These are phyloP conservation scores for Trametes cinnabarina DNA, from an alignment of 768 basidiomycete species.

Conservation along the genomic window DNA sequence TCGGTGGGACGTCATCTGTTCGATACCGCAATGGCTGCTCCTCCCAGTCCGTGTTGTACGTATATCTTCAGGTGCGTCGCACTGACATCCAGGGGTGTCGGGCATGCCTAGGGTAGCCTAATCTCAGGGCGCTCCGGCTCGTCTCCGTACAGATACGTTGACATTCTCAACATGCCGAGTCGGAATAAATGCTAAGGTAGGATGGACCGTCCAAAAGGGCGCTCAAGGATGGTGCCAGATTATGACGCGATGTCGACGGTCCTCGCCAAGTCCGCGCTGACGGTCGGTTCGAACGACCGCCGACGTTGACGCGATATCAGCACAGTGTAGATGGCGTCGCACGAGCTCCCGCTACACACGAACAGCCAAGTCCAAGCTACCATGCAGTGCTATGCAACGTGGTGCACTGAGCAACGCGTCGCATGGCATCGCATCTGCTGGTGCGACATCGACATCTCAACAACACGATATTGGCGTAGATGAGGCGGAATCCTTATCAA, in stretches of 20 bases:
- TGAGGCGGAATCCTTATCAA: neutral
- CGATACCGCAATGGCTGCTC: neutral
- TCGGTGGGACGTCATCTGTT: neutral
- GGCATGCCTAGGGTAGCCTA: no score
- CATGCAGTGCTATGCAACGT: neutral
- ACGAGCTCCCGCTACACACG: neutral
- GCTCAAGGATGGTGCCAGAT: no score
- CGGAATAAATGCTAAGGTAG: no score
- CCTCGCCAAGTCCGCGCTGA: neutral
- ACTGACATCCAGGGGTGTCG: no score
- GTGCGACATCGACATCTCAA: constrained; percentile 1
- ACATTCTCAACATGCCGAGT: no score
- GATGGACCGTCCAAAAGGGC: no score
- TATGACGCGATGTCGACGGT: neutral
- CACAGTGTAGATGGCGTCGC: neutral
- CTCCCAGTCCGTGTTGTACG: no score
- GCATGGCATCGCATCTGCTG: constrained; percentile 4
- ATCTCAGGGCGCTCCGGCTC: no score
- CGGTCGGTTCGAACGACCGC: neutral
- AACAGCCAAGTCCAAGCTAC: neutral
- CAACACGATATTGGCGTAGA: neutral
- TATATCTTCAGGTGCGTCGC: no score
- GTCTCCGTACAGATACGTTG: no score
- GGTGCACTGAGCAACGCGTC: neutral
- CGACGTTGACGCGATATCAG: constrained; percentile 9